Evolutionary conservation across 148 eudicot species (phyloP), one percentile per base, ranked within the genome.

Genomic region (Nepenthes mirabilis): DNA sequence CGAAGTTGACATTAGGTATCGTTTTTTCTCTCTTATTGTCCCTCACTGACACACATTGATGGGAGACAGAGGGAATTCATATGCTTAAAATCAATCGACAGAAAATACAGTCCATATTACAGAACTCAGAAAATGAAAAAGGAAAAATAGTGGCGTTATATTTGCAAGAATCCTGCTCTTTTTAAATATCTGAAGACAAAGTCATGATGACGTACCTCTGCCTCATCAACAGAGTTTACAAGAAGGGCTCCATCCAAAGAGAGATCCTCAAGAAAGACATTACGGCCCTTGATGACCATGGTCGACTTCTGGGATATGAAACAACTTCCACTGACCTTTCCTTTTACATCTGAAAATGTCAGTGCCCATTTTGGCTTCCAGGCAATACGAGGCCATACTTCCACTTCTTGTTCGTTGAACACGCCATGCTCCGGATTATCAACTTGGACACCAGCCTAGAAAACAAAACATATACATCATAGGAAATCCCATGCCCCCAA

Each of bases 361-460:
- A 79, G 62, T 6, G 82, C 99, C 99, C 99, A 93, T 56, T 84
- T 82, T 36, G 99, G 96, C 69, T 84, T 89, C 99, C 99, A 93
- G 40, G 79, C 79, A 52, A 89, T 72, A 54, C 85, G 88, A 43
- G 99, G 82, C 96, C 96, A 93, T 36, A 89, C 85, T 61, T 93
- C 96, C 57, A 89, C 96, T 68, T 89, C 95, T 79, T 93, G 99
- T 34, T 88, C 96, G 35, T 86, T 93, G 66, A 84, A 89, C 52
- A 72, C 79, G 57, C 73, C 63, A 13, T 43, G 62, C 40, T 65
- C 75, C 34, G 96, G 91, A 65, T 86, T 95, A 23, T 70, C 87
- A 55, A 93, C 68, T 73, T 84, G 74, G 37, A 84, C 76, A 58
- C 99, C 99, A 66, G 80, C 99, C 99, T 93, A 68, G 36, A 14